Evolutionary conservation across 2,329 filamentous ascomycete species (phyloP), one percentile per base, ranked within the genome.

Genomic region (Chalara sp.): DNA sequence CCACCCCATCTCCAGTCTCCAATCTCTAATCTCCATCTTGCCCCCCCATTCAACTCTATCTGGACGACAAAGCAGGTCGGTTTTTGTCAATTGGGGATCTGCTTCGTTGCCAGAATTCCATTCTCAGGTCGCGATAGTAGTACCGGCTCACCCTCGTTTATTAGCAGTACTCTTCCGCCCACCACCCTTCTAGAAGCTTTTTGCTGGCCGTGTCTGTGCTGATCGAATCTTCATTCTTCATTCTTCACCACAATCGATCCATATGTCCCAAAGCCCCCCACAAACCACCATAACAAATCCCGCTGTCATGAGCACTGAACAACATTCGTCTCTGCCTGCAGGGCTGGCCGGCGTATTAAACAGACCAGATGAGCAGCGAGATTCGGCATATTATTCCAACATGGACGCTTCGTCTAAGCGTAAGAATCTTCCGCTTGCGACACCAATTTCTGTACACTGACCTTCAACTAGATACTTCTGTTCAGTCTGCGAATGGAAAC

Each of bases 291-390:
- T 37, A 37, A 37, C n/a, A 37, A 37, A 10, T 10, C 35, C 35
- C n/a, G 35, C 8, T 21, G 21, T 37, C 8, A 37, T 37, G 35
- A 37, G n/a, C n/a, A n/a, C n/a, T n/a, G 35, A 37, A 37, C 35
- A 37, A 10, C 35, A 37, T 10, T 37, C 44, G 44, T 33, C 44
- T 10, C 53, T 61, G 32, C 74, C 75, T 44, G 67, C 70, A 11
- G 75, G 72, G 43, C 63, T 79, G 54, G 74, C 74, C 11, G 72
- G 72, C n/a, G 72, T 79, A 5, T 64, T 79, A 35, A 78, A 79
- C 58, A 66, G 70, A 30, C 70, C 73, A 5, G 74, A 78, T 44
- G 72, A 75, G 30, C 69, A 76, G 55, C 69, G 75, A 50, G 75
- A 78, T 58, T 78, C 75, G 45, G 75, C 75, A 6, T 78, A 78